Conservation (phyloP, 441 rosid genomes). For the Populus hybrid region DNA sequence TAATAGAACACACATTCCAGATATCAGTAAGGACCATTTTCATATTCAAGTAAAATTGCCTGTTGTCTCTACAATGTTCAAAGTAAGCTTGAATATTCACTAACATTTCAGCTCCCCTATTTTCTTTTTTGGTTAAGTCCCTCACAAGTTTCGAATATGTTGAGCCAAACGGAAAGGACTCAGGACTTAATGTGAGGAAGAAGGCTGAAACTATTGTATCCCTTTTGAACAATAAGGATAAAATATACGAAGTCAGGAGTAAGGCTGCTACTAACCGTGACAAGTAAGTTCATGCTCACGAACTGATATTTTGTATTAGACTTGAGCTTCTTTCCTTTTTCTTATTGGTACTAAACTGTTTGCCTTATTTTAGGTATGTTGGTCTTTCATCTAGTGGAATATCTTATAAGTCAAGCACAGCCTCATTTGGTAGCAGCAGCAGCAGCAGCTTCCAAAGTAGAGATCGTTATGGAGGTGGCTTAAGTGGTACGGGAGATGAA, state of each 20-base stretch:
- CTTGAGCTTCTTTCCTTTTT: conserved; percentile 5
- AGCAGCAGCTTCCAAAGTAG: conserved; percentile 31
- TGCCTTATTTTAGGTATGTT: conserved; percentile 55
- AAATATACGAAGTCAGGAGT: conserved; percentile 81
- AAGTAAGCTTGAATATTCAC: conserved; percentile 19
- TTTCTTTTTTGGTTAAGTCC: conserved; percentile 47
- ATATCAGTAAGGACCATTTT: conserved; percentile 68
- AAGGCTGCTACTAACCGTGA: conserved; percentile 93
- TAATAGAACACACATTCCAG: conserved; percentile 93
- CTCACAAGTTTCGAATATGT: conserved; percentile 84
- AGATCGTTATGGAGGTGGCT: conserved; percentile 46
- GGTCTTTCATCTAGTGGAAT: conserved; percentile 92
- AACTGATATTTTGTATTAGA: conserved; percentile 13
- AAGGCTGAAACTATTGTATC: conserved; percentile 76
- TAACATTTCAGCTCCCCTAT: conserved; percentile 24
- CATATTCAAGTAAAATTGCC: conserved; percentile 6
- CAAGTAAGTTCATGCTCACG: conserved; percentile 52
- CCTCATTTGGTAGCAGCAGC: conserved; percentile 51
- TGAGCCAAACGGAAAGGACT: conserved; percentile 95
- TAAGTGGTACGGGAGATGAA: conserved; percentile 43
- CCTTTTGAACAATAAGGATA: conserved; percentile 80
- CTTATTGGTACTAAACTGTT: conserved; percentile 10
- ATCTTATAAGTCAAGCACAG: conserved; percentile 64
- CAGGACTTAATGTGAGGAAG: conserved; percentile 94
- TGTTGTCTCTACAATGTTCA: not conserved